A percentile compares a stretch with the other conserved stretches of the same genome.
These are phyloP conservation scores for Mortierella sp. DNA, from an alignment of 371 early-diverging fungal species.

Conservation along the genomic window DNA sequence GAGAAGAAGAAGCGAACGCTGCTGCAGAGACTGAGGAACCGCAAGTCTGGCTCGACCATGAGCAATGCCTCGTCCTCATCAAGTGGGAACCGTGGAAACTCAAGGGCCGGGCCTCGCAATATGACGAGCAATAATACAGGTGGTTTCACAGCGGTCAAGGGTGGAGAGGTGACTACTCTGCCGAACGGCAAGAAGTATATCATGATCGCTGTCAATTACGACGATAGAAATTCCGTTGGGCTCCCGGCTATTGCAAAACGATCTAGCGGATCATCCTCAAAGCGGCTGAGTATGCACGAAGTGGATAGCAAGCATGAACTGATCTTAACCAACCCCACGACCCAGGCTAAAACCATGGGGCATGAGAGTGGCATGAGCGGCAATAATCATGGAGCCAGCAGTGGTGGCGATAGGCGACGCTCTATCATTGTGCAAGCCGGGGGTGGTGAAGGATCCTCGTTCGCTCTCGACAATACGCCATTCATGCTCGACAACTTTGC, in stretches of 20 bases:
- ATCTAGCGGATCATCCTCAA: slow-evolving; percentile 8
- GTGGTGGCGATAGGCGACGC: slow-evolving; percentile 23
- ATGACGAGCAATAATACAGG: slow-evolving; percentile 17
- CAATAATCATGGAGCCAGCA: slow-evolving; percentile 1
- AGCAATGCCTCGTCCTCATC: background rate
- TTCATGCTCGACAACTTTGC: slow-evolving; percentile 52
- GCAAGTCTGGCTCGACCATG: slow-evolving; percentile 17
- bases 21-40: slow-evolving; percentile 30
- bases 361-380: slow-evolving; percentile 8
- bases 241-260: background rate
- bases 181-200: slow-evolving; percentile 54
- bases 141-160: background rate
- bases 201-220: slow-evolving; percentile 52
- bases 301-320: too few species aligned
- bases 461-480: slow-evolving; percentile 35
- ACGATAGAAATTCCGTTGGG: slow-evolving; percentile 4
- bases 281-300: slow-evolving; percentile 13
- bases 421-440: slow-evolving; percentile 40
- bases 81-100: background rate
- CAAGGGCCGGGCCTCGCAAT: slow-evolving; percentile 1
- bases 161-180: slow-evolving; percentile 26
- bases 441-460: slow-evolving; percentile 45
- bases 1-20: slow-evolving; percentile 49
- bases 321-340: slow-evolving; percentile 4
- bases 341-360: slow-evolving; percentile 32